Evolutionary conservation across 2,329 filamentous ascomycete genomes (phyloP).

Genomic region (Huntiella moniliformis): DNA sequence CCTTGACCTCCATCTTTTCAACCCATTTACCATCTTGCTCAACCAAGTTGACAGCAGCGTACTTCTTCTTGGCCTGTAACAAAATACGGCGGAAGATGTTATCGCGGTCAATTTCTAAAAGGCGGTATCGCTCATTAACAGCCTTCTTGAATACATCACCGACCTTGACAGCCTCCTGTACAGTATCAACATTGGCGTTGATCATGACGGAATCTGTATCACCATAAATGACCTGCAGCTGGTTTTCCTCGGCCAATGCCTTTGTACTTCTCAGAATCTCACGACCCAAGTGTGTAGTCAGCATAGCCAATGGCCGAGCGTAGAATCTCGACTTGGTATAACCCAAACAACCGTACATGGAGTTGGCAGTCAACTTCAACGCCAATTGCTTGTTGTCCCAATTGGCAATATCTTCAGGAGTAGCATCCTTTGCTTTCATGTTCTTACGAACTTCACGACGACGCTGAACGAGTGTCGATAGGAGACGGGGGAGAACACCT

Average conservation of each 20-base stretch:
- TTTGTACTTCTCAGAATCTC: conserved; percentile 95
- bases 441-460: conserved; percentile 84
- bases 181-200: conserved; percentile 91
- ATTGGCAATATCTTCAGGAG: conserved; percentile 67
- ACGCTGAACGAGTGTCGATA: conserved; percentile 75
- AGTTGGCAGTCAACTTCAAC: conserved; percentile 93
- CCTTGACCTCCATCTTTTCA: conserved; percentile 94
- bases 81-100: conserved; percentile 88
- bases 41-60: conserved; percentile 86
- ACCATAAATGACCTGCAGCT: conserved; percentile 91
- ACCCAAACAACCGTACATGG: conserved; percentile 97
- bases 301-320: conserved; percentile 78
- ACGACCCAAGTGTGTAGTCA: conserved; percentile 92
- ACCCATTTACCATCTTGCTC: conserved; percentile 76
- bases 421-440: conserved; percentile 88
- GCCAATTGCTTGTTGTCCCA: conserved; percentile 98
- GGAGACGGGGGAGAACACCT: conserved; percentile 76
- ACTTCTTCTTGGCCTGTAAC: conserved; percentile 97
- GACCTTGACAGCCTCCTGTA: conserved; percentile 75
- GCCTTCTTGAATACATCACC: conserved; percentile 87
- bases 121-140: conserved; percentile 81
- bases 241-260: conserved; percentile 77
- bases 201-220: conserved; percentile 99
- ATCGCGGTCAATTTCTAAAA: conserved; percentile 95
- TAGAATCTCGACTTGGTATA: conserved; percentile 97